These are phyloP conservation scores for Geotrichum siamense DNA, from an alignment of 1,139 yeast genomes.

Conservation along the genomic window DNA sequence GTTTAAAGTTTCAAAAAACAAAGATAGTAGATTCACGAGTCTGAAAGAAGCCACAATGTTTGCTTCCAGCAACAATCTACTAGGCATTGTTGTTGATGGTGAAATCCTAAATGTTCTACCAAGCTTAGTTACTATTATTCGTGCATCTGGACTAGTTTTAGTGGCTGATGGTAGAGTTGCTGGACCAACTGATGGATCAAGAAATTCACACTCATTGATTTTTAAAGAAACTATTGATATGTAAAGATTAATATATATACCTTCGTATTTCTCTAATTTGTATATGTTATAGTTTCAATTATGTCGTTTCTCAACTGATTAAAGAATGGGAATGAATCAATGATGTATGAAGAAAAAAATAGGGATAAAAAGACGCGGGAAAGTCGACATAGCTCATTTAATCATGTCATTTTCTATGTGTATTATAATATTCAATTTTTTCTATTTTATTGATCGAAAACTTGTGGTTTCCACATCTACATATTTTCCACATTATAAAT, in stretches of 20 bases:
- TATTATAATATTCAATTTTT: too few species aligned
- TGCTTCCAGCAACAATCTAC: constrained; percentile 71
- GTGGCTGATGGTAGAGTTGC: constrained; percentile 45
- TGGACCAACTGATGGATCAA: constrained; percentile 55
- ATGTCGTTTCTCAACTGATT: too few species aligned
- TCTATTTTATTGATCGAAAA: too few species aligned
- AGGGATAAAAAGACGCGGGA: too few species aligned
- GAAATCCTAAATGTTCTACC: constrained; percentile 69
- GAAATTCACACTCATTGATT: constrained; percentile 57
- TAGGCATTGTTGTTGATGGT: constrained; percentile 75
- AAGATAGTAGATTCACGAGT: constrained; percentile 44
- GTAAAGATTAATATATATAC: constrained; percentile 30
- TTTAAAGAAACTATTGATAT: constrained; percentile 66
- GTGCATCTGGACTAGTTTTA: constrained; percentile 73
- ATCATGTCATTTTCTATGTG: too few species aligned
- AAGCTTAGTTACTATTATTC: constrained; percentile 62
- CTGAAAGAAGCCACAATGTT: constrained; percentile 60
- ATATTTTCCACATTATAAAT: too few species aligned
- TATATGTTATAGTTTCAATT: too few species aligned
- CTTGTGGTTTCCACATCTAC: too few species aligned
- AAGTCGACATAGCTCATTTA: too few species aligned
- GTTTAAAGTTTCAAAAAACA: constrained; percentile 27
- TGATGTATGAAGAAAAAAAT: too few species aligned
- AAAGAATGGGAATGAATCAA: too few species aligned
- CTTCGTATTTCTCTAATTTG: too few species aligned